Conservation (phyloP, 2,329 filamentous ascomycete genomes). For the Plectosphaerella plurivora region DNA sequence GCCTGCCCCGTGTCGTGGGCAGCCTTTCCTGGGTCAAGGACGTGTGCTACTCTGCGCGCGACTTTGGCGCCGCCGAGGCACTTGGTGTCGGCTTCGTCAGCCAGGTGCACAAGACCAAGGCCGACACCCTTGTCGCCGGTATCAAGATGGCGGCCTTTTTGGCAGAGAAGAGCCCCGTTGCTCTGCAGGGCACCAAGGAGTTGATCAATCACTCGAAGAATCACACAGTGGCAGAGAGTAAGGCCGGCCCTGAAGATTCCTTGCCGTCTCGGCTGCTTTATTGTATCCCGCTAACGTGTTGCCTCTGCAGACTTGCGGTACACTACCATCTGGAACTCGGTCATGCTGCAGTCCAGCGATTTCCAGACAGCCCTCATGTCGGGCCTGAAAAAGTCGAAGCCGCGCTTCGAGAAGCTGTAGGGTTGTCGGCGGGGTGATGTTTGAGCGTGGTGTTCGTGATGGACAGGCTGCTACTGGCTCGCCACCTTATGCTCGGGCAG, state of each 20-base stretch:
- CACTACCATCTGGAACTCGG: conserved; percentile 83
- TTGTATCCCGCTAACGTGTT: neutral
- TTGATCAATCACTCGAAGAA: conserved; percentile 78
- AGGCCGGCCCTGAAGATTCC: conserved; percentile 16
- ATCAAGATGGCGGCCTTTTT: conserved; percentile 61
- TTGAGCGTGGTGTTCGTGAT: neutral
- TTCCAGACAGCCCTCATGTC: conserved; percentile 70
- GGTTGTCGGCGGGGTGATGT: neutral
- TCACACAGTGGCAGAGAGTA: conserved; percentile 70
- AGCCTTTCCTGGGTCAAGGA: conserved; percentile 76
- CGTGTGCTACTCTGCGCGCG: conserved; percentile 65
- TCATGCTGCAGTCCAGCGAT: conserved; percentile 76
- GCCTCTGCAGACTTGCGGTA: conserved; percentile 63
- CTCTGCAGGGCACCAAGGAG: conserved; percentile 84
- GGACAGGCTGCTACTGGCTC: neutral
- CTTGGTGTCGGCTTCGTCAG: conserved; percentile 66
- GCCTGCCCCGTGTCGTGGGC: conserved; percentile 70
- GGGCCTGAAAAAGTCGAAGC: conserved; percentile 72
- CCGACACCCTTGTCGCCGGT: conserved; percentile 56
- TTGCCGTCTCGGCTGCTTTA: neutral
- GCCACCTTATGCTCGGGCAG: too few relatives aligned
- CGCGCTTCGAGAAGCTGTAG: conserved; percentile 81
- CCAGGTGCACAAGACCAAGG: conserved; percentile 59
- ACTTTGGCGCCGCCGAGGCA: conserved; percentile 67
- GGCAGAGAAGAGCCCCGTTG: conserved; percentile 80